phyloP scores from a whole-genome alignment of 768 basidiomycete genomes.

The Boletus coccyginus region DNA sequence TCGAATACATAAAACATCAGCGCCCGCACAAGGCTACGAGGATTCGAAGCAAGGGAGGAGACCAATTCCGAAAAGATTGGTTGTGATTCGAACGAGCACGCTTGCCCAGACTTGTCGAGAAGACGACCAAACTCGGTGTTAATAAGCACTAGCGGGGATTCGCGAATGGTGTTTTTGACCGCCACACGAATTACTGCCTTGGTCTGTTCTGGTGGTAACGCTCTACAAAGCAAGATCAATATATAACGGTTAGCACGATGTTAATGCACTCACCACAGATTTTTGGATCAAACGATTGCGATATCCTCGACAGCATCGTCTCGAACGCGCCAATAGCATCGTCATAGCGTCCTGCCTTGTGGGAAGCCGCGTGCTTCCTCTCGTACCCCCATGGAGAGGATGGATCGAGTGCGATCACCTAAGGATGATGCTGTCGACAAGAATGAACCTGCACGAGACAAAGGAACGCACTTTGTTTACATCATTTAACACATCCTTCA shows the following conservation, averaged over 20 bases:
- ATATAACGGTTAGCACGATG: not conserved
- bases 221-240: not conserved
- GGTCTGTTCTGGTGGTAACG: not conserved
- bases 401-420: not conserved
- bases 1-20: no score
- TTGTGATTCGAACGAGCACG: not conserved
- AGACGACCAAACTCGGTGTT: slow-evolving; percentile 3
- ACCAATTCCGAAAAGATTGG: not conserved
- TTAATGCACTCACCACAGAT: not conserved
- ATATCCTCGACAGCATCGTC: slow-evolving; percentile 1
- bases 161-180: not conserved
- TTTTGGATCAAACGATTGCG: not conserved
- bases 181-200: not conserved
- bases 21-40: no score
- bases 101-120: not conserved
- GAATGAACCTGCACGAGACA: not conserved
- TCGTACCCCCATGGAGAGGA: not conserved
- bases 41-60: no score
- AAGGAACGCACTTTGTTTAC: not conserved
- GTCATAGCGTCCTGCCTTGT: not conserved
- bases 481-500: not conserved
- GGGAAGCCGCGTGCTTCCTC: not conserved
- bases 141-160: slow-evolving; percentile 2
- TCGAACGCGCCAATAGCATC: not conserved
- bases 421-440: not conserved